These are phyloP conservation scores for Haplosporangium sp. DNA, from an alignment of 371 early-diverging fungal species.

Conservation along the genomic window DNA sequence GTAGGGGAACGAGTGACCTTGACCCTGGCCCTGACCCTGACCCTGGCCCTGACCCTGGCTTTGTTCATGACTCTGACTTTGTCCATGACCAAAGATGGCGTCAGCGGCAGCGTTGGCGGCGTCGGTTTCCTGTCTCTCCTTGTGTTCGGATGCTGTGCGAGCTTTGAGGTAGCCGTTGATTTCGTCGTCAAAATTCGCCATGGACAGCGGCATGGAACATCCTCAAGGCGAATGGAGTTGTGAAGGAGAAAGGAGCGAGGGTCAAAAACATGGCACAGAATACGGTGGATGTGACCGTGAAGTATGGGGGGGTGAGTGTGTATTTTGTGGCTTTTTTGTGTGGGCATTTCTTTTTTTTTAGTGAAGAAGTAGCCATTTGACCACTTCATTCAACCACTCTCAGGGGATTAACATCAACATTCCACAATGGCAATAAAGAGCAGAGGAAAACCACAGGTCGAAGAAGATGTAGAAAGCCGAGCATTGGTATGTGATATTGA, in stretches of 20 bases:
- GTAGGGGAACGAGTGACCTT: constrained; percentile 12
- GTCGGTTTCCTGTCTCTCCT: constrained; percentile 24
- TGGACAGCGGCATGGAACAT: constrained; percentile 18
- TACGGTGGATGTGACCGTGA: background rate
- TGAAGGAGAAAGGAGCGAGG: too few species aligned
- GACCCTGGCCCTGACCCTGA: too few species aligned
- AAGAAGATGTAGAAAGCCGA: constrained; percentile 21
- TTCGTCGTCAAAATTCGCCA: constrained; percentile 57
- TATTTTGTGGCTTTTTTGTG: constrained; percentile 7
- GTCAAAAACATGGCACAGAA: background rate
- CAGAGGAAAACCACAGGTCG: constrained; percentile 14
- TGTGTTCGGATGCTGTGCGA: constrained; percentile 19
- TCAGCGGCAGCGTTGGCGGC: constrained; percentile 44
- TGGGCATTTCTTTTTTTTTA: constrained; percentile 14
- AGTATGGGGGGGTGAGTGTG: background rate
- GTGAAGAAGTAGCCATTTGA: too few species aligned
- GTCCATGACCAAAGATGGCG: constrained; percentile 18
- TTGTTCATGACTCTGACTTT: too few species aligned
- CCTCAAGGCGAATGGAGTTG: too few species aligned
- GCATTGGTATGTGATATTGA: constrained; percentile 20
- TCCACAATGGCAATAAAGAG: constrained; percentile 26
- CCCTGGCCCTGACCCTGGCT: background rate
- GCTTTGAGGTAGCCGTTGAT: constrained; percentile 51
- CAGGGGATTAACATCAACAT: background rate
- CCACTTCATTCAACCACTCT: too few species aligned